phyloP scores from a whole-genome alignment of 352 stramenopile species.

The Phytophthora colocasiae region DNA sequence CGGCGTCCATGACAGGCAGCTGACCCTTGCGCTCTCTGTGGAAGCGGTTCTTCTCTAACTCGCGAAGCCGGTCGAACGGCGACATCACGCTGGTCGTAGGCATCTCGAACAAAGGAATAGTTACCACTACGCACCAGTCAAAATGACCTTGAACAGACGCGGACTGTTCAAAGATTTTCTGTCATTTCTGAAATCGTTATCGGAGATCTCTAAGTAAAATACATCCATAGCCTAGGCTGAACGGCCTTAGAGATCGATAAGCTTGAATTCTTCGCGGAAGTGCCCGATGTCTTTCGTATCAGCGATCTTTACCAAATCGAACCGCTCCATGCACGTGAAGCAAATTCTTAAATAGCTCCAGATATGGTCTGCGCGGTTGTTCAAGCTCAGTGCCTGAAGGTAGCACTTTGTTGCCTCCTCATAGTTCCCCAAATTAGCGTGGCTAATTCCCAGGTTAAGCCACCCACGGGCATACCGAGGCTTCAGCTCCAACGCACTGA shows the following conservation, averaged over 20 bases:
- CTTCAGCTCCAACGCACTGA: constrained; percentile 94
- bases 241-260: constrained; percentile 73
- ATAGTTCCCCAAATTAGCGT: constrained; percentile 96
- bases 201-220: constrained; percentile 29
- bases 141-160: constrained; percentile 29
- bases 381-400: constrained; percentile 96
- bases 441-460: constrained; percentile 98
- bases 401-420: constrained; percentile 97
- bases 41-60: constrained; percentile 77
- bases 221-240: constrained; percentile 20
- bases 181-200: constrained; percentile 14
- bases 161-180: constrained; percentile 35
- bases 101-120: constrained; percentile 30
- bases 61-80: constrained; percentile 62
- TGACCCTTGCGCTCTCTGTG: constrained; percentile 66
- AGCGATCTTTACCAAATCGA: constrained; percentile 95
- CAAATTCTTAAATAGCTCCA: constrained; percentile 99
- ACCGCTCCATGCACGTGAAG: constrained; percentile 97
- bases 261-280: constrained; percentile 88
- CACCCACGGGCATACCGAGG: constrained; percentile 97
- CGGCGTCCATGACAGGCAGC: constrained; percentile 90
- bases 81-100: constrained; percentile 49
- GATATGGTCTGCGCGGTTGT: constrained; percentile 95
- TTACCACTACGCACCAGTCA: neutral
- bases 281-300: constrained; percentile 82